Evolutionary conservation across 176 grass and related monocot genomes (phyloP).

Genomic region (Avena sativa): DNA sequence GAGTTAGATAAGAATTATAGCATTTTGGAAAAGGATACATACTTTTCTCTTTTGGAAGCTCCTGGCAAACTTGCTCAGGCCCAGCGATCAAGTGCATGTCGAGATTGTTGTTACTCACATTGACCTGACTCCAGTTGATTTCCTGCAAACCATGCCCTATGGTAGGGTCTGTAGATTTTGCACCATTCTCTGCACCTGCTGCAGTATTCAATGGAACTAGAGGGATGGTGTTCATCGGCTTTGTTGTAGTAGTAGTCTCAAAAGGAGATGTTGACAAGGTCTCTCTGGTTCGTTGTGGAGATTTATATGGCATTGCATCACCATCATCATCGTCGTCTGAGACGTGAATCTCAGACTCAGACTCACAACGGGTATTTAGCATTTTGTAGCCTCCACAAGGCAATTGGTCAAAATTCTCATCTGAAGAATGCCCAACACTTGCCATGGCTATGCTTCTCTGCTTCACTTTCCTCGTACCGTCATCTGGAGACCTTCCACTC

Average conservation of each 20-base stretch:
- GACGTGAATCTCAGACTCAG: conserved; percentile 57
- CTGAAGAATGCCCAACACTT: conserved; percentile 45
- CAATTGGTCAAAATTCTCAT: conserved; percentile 43
- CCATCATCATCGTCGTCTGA: conserved; percentile 42
- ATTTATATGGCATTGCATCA: conserved; percentile 15
- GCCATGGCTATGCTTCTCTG: conserved; percentile 43
- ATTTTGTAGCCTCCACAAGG: conserved; percentile 55
- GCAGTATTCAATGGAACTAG: conserved; percentile 27
- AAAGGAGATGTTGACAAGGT: conserved; percentile 30
- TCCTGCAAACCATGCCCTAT: conserved; percentile 51
- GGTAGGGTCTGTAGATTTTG: conserved; percentile 40
- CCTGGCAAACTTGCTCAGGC: conserved; percentile 41
- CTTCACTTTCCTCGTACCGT: conserved; percentile 38
- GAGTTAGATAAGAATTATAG: conserved; percentile 43
- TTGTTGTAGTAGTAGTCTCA: conserved; percentile 17
- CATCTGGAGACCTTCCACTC: conserved; percentile 27
- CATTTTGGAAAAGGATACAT: conserved; percentile 50
- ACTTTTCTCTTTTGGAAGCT: conserved; percentile 63
- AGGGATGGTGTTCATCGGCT: conserved; percentile 23
- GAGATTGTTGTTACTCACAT: conserved; percentile 18
- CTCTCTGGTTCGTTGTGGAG: conserved; percentile 21
- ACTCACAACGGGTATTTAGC: conserved; percentile 58
- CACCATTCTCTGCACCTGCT: neutral
- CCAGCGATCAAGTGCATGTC: neutral
- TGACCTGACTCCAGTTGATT: conserved; percentile 47